phyloP scores from a whole-genome alignment of 2,329 filamentous ascomycete genomes.

The Fusarium camptoceras region DNA sequence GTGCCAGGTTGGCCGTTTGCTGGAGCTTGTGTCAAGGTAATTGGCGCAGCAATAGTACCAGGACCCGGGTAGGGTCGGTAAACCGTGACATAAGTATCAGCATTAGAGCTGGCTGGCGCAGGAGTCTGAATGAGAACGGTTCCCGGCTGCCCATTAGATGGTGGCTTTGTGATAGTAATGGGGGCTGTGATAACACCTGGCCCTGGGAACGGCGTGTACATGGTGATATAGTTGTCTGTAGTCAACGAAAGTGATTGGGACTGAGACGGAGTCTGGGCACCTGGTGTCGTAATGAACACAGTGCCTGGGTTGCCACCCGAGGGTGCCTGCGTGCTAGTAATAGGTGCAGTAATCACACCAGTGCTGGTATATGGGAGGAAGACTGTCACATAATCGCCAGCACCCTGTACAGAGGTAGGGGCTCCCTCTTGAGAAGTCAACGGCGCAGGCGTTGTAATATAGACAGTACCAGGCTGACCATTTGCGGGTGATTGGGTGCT shows the following conservation, averaged over 20 bases:
- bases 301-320: constrained; percentile 22
- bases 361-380: constrained; percentile 24
- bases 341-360: constrained; percentile 28
- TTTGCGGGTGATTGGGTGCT: neutral
- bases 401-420: neutral
- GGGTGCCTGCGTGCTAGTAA: constrained; percentile 26
- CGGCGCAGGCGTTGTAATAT: constrained; percentile 15
- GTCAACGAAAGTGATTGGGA: constrained; percentile 1
- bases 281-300: constrained; percentile 34
- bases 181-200: constrained; percentile 25
- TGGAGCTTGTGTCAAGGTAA: constrained; percentile 32
- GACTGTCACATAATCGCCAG: constrained; percentile 18
- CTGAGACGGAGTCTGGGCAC: neutral
- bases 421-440: neutral
- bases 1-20: constrained; percentile 34
- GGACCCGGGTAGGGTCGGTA: constrained; percentile 35
- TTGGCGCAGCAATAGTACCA: constrained; percentile 30
- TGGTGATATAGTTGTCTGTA: constrained; percentile 30
- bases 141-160: constrained; percentile 26
- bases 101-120: constrained; percentile 18
- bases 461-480: constrained; percentile 22
- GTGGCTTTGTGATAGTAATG: constrained; percentile 28
- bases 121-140: constrained; percentile 34
- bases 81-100: constrained; percentile 31
- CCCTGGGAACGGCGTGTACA: constrained; percentile 32